These are phyloP conservation scores for Leucosporidium creatinivorum DNA, from an alignment of 768 basidiomycete genomes.

Conservation along the genomic window DNA sequence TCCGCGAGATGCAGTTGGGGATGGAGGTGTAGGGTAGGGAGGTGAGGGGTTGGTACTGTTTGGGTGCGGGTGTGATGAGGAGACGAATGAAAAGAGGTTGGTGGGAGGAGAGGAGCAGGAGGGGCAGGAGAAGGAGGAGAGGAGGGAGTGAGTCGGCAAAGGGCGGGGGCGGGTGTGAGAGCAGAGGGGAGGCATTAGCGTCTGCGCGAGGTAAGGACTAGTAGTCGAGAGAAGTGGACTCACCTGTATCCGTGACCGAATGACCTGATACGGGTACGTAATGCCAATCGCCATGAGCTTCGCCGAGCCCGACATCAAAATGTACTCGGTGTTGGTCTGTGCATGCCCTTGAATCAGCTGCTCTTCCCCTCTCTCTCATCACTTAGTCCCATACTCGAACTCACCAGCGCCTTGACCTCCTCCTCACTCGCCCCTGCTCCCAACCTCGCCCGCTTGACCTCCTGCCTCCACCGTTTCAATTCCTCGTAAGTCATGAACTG, in stretches of 20 bases:
- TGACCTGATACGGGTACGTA: conserved; percentile 97
- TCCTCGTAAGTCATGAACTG: conserved; percentile 97
- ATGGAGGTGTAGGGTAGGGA: conserved; percentile 65
- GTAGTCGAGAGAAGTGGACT: conserved; percentile 28
- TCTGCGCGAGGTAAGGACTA: background rate
- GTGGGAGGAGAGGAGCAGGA: background rate
- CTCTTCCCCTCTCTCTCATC: no score
- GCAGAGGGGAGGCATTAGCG: background rate
- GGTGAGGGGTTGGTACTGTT: conserved; percentile 23
- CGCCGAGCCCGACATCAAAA: conserved; percentile 81
- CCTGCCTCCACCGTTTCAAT: conserved; percentile 80
- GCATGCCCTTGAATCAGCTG: no score
- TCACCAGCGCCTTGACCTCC: conserved; percentile 77
- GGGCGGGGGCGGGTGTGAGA: background rate
- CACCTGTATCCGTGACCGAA: conserved; percentile 88
- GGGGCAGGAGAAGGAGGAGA: background rate
- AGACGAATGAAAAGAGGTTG: background rate
- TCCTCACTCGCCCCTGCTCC: conserved; percentile 46
- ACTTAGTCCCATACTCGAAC: no score
- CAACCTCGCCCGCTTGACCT: conserved; percentile 14
- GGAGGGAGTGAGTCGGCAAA: background rate
- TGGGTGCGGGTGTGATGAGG: no score
- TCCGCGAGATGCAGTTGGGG: conserved; percentile 66
- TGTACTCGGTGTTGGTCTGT: conserved; percentile 85
- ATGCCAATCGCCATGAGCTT: conserved; percentile 72